These are phyloP conservation scores for Cercospora citrullina DNA, from an alignment of 2,329 filamentous ascomycete species.

Conservation along the genomic window DNA sequence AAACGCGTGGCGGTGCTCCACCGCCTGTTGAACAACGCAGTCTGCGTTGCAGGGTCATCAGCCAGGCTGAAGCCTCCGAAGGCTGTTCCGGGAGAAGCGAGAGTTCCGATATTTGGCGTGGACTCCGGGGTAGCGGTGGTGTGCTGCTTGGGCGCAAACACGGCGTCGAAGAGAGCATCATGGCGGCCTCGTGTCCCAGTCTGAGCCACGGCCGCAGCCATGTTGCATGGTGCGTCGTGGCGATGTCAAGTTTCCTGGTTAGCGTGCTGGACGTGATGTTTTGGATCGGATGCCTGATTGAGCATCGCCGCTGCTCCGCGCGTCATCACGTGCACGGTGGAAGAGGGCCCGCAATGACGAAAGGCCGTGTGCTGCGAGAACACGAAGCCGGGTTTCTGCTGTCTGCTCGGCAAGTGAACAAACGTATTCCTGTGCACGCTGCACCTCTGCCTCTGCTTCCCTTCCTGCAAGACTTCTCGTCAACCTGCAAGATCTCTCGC, in stretches of 20 bases:
- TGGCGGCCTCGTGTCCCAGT: constrained; percentile 11
- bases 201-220: constrained; percentile 18
- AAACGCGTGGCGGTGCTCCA: constrained; percentile 52
- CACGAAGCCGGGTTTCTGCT: constrained; percentile 1
- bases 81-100: constrained; percentile 41
- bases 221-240: constrained; percentile 13
- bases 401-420: constrained; percentile 3
- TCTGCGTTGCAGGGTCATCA: constrained; percentile 41
- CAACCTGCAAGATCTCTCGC: background rate
- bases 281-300: constrained; percentile 7
- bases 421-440: background rate
- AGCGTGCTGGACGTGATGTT: constrained; percentile 8
- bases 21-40: constrained; percentile 42
- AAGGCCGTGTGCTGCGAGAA: background rate
- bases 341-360: constrained; percentile 10
- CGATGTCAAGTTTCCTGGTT: background rate
- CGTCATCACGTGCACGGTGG: background rate
- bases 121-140: constrained; percentile 48
- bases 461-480: constrained; percentile 1
- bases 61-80: constrained; percentile 44
- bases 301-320: background rate
- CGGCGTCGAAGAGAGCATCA: constrained; percentile 40
- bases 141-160: constrained; percentile 48
- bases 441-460: background rate
- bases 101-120: constrained; percentile 45